These are phyloP conservation scores for Cynanchum wilfordii DNA, from an alignment of 257 asterid species.

Conservation along the genomic window DNA sequence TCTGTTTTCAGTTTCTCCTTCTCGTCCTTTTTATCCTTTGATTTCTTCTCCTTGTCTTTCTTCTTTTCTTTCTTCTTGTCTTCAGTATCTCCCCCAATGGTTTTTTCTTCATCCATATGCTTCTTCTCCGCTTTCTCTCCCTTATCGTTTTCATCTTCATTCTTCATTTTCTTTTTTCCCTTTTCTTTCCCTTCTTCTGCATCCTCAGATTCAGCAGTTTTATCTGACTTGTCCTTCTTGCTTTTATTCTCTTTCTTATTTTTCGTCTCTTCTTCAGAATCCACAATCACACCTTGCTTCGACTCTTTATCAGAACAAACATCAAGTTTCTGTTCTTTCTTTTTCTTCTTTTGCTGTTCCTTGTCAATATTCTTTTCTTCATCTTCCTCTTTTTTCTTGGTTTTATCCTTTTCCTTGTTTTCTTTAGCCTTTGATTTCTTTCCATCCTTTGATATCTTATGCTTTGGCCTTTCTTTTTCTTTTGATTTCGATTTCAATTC, in stretches of 20 bases:
- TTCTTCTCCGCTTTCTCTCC: conserved; percentile 5
- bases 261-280: background rate
- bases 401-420: conserved; percentile 16
- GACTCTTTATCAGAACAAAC: conserved; percentile 7
- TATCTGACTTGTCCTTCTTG: background rate
- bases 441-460: conserved; percentile 14
- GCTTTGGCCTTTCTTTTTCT: conserved; percentile 29
- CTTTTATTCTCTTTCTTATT: background rate
- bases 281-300: background rate
- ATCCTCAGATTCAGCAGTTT: conserved; percentile 1
- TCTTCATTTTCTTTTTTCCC: background rate
- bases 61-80: background rate
- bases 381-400: conserved; percentile 15
- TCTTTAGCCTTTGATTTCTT: conserved; percentile 16
- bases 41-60: conserved; percentile 8
- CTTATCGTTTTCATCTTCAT: background rate
- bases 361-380: conserved; percentile 4
- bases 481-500: conserved; percentile 36
- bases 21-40: conserved; percentile 19
- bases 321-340: conserved; percentile 10
- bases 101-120: conserved; percentile 11
- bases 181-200: conserved; percentile 1
- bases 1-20: conserved; percentile 15
- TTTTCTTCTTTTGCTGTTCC: conserved; percentile 10
- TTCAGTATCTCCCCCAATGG: background rate